Percentiles rank a stretch among this genome's conserved stretches.
Conservation (phyloP, 2,329 filamentous ascomycete species). For the Fusarium chlamydosporum region DNA sequence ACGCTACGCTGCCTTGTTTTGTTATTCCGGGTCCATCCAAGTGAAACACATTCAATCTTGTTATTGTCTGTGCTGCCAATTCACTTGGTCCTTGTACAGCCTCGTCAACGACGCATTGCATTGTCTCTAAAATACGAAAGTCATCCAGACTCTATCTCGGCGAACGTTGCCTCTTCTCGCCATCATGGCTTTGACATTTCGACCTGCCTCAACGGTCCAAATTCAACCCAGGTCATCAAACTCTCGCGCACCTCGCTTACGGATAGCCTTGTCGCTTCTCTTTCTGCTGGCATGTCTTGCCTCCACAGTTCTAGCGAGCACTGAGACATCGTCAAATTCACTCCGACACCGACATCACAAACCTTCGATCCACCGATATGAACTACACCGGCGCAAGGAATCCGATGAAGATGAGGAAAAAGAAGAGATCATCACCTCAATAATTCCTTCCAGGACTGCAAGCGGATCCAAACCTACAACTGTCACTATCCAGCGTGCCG, state of each 20-base stretch:
- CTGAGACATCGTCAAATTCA: slow-evolving; percentile 37
- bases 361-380: slow-evolving; percentile 21
- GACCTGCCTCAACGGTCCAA: slow-evolving; percentile 15
- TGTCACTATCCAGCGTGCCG: slow-evolving; percentile 45
- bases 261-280: slow-evolving; percentile 31
- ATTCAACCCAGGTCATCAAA: slow-evolving; percentile 9
- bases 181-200: slow-evolving; percentile 38
- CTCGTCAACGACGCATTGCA: background rate
- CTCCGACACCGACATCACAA: slow-evolving; percentile 32
- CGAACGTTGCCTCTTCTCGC: slow-evolving; percentile 40
- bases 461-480: slow-evolving; percentile 42
- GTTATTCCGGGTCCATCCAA: slow-evolving; percentile 39
- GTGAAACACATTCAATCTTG: slow-evolving; percentile 50
- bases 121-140: slow-evolving; percentile 2
- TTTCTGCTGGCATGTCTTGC: slow-evolving; percentile 47
- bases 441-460: slow-evolving; percentile 35
- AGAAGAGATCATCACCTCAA: slow-evolving; percentile 34
- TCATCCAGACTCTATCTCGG: slow-evolving; percentile 10
- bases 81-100: slow-evolving; percentile 20
- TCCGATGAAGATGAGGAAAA: slow-evolving; percentile 31
- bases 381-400: slow-evolving; percentile 35
- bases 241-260: slow-evolving; percentile 32
- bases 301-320: slow-evolving; percentile 38
- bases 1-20: slow-evolving; percentile 26
- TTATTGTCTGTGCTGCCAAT: slow-evolving; percentile 31